Percentiles rank a stretch among this genome's conserved stretches.
Evolutionary conservation across 345 rosid species (phyloP).

Genomic region (Tarenaya hassleriana): DNA sequence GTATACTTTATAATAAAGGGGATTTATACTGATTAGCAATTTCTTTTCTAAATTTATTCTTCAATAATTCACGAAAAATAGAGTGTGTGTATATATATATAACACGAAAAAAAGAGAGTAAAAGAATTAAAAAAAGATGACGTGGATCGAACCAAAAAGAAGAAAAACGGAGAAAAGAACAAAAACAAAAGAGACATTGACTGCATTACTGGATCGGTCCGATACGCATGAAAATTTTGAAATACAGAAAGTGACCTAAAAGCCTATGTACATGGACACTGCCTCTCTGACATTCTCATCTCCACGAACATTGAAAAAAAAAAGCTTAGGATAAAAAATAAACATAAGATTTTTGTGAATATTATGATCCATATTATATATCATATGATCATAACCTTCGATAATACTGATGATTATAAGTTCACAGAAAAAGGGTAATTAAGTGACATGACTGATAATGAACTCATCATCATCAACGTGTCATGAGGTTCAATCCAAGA

Average conservation of each 20-base stretch:
- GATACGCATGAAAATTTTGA: conserved; percentile 21
- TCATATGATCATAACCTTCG: conserved; percentile 14
- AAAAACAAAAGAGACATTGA: conserved; percentile 12
- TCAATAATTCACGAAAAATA: too few relatives aligned
- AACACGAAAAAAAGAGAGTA: neutral
- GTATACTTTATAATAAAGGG: too few relatives aligned
- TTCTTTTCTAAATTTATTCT: too few relatives aligned
- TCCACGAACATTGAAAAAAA: conserved; percentile 22
- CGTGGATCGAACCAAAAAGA: too few relatives aligned
- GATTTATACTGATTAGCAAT: too few relatives aligned
- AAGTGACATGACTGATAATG: conserved; percentile 32
- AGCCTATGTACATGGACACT: conserved; percentile 36
- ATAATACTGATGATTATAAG: conserved; percentile 21
- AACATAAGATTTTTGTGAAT: conserved; percentile 4
- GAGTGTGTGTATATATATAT: too few relatives aligned
- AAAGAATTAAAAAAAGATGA: conserved; percentile 1
- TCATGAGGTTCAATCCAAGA: conserved; percentile 75
- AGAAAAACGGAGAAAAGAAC: conserved; percentile 7
- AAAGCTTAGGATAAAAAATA: neutral
- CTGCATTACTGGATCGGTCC: conserved; percentile 22
- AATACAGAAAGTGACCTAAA: conserved; percentile 28
- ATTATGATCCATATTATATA: neutral
- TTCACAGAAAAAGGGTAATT: neutral
- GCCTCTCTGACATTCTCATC: conserved; percentile 39
- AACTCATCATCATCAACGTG: conserved; percentile 41